phyloP scores from a whole-genome alignment of 805 yeast species.

The Sugiyamaella chiloensis region DNA sequence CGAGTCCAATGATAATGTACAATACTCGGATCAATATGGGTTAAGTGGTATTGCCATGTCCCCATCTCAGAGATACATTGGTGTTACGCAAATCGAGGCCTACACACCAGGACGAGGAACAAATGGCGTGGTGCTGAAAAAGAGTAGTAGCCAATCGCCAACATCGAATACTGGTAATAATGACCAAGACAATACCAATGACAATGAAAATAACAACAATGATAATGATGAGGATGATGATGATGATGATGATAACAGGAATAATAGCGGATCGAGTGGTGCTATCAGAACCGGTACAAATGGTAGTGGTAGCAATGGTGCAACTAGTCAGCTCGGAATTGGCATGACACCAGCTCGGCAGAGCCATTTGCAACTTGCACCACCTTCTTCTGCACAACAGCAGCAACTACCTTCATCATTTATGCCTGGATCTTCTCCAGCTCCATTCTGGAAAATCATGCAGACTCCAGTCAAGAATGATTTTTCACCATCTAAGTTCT shows the following conservation, averaged over 20 bases:
- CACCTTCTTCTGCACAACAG: slow-evolving; percentile 36
- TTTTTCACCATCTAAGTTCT: slow-evolving; percentile 32
- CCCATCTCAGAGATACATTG: slow-evolving; percentile 32
- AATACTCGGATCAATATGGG: slow-evolving; percentile 23
- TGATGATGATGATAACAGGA: background rate
- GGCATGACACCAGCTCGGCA: slow-evolving; percentile 24
- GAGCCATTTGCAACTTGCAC: slow-evolving; percentile 34
- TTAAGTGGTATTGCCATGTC: slow-evolving; percentile 16
- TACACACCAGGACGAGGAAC: slow-evolving; percentile 65
- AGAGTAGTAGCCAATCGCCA: slow-evolving; percentile 6
- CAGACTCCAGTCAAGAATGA: slow-evolving; percentile 42
- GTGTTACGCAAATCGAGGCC: slow-evolving; percentile 49
- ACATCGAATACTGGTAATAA: background rate
- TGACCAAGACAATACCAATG: background rate
- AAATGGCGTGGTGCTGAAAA: too few species aligned
- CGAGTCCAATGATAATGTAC: background rate
- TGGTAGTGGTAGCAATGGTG: slow-evolving; percentile 1
- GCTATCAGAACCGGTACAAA: background rate
- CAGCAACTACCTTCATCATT: slow-evolving; percentile 40
- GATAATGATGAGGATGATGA: background rate
- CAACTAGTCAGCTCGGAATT: slow-evolving; percentile 8
- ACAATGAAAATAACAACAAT: background rate
- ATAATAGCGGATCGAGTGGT: background rate
- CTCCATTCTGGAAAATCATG: slow-evolving; percentile 82
- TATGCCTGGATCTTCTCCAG: slow-evolving; percentile 71